Base-by-base conservation (phyloP, 768 basidiomycete species). In the Roridomyces roridus region DNA sequence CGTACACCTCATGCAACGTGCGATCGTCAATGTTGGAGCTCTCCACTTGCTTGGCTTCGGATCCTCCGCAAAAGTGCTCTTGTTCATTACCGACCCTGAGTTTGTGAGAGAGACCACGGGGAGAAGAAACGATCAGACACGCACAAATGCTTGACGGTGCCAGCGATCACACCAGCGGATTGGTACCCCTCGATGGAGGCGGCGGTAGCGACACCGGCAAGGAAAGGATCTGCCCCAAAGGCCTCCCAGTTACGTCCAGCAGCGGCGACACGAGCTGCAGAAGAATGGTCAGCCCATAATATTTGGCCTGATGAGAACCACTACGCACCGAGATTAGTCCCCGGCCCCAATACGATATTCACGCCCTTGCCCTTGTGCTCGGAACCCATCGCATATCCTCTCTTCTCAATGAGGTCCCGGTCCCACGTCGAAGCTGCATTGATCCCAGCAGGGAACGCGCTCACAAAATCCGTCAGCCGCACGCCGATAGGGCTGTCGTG, bases 401-500 rank as follows among this genome's bases (percentile, higher is more conserved):
- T 28, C 18, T 17, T 6, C 17, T 35, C 28, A 18, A 46, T 35
- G n/a, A 46, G 31, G 20, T 12, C 31, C 8, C 5, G 5, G 20
- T 46, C 46, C 46, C 46, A 35, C 46, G 46, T 46, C 28, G 46
- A 28, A 18, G 46, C 29, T 17, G 46, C 46, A 31, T 46, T 46
- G 28, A 35, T 46, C 20, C n/a, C 46, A 8, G 46, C 6, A 34
- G 29, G 46, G 23, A 9, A 5, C 24, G 7, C 40, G 14, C 78
- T 79, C 6, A 78, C 82, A 6, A 77, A 75, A 57, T 87, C 80
- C 0, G 84, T 75, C 51, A 75, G 70, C 23, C 87, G 80, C 4
- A 87, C 80, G 0, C 87, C 87, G 1, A 85, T 72, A 0, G 85
- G 85, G 10, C 79, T 79, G 56, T 84, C 84, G 72, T 79, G 44